These are phyloP conservation scores for Immersiporthe knoxdaviesiana DNA, from an alignment of 2,329 filamentous ascomycete genomes.

Conservation along the genomic window DNA sequence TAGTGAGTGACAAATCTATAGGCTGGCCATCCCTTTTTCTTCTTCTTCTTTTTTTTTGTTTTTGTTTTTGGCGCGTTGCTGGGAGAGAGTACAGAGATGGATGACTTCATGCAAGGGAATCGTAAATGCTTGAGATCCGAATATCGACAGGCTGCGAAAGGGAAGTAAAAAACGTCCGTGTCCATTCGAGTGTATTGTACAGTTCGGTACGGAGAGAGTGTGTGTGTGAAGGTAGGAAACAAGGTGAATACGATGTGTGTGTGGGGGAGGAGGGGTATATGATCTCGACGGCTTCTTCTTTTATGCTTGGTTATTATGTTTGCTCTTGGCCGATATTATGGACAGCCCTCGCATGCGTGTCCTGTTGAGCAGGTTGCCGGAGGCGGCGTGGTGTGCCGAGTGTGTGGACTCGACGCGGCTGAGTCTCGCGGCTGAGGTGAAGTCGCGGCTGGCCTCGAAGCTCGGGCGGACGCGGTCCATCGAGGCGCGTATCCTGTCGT, in stretches of 20 bases:
- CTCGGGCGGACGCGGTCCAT: slow-evolving; percentile 84
- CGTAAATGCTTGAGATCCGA: slow-evolving; percentile 27
- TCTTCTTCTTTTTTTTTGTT: not conserved
- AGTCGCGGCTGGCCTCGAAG: slow-evolving; percentile 87
- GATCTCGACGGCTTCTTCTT: not conserved
- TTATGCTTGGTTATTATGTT: slow-evolving; percentile 25
- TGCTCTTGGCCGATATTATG: slow-evolving; percentile 37
- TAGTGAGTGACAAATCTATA: not conserved
- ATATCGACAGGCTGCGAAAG: slow-evolving; percentile 26
- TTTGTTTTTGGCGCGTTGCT: slow-evolving; percentile 7
- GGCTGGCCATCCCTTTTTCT: slow-evolving; percentile 6
- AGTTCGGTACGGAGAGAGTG: not conserved
- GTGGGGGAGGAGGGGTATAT: too few species aligned
- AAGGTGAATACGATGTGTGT: not conserved
- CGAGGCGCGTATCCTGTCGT: slow-evolving; percentile 81
- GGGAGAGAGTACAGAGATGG: slow-evolving; percentile 23
- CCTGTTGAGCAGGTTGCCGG: slow-evolving; percentile 30
- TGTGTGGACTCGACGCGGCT: slow-evolving; percentile 79
- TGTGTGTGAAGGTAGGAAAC: slow-evolving; percentile 13
- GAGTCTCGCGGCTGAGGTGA: slow-evolving; percentile 86
- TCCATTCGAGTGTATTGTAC: slow-evolving; percentile 25
- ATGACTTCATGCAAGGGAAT: slow-evolving; percentile 27
- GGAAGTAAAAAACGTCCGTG: slow-evolving; percentile 10
- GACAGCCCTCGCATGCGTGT: slow-evolving; percentile 36
- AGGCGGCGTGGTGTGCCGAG: slow-evolving; percentile 41